A percentile compares a stretch with the other conserved stretches of the same genome.
These are phyloP conservation scores for Euphrasia arctica DNA, from an alignment of 305 asterid genomes.

Conservation along the genomic window DNA sequence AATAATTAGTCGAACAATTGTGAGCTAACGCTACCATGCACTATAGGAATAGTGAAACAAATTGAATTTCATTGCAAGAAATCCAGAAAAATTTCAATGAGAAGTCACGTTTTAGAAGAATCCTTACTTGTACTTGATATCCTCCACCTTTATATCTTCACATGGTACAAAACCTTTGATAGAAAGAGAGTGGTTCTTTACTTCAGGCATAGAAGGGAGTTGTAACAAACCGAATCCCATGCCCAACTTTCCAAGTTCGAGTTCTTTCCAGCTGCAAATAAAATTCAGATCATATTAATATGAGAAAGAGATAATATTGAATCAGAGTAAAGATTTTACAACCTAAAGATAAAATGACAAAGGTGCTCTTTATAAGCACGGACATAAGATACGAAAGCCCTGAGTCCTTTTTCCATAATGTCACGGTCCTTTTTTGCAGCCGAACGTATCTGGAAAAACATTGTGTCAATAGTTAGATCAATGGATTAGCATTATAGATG, in stretches of 20 bases:
- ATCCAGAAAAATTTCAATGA: not conserved
- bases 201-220: slow-evolving; percentile 88
- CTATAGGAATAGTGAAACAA: not conserved
- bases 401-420: slow-evolving; percentile 90
- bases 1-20: not conserved
- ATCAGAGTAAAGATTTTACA: slow-evolving; percentile 13
- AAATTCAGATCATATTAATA: slow-evolving; percentile 5
- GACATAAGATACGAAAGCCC: slow-evolving; percentile 85
- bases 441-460: slow-evolving; percentile 55
- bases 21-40: not conserved
- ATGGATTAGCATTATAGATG: not conserved
- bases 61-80: not conserved
- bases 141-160: slow-evolving; percentile 63
- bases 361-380: slow-evolving; percentile 96
- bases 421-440: slow-evolving; percentile 85
- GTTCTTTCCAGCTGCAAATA: slow-evolving; percentile 80
- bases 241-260: slow-evolving; percentile 91
- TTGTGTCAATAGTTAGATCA: slow-evolving; percentile 19
- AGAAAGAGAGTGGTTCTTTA: slow-evolving; percentile 77
- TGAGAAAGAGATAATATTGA: slow-evolving; percentile 9
- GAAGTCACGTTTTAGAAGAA: not conserved
- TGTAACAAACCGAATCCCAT: slow-evolving; percentile 93
- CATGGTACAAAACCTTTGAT: slow-evolving; percentile 66
- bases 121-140: slow-evolving; percentile 77
- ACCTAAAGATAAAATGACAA: slow-evolving; percentile 84